These are phyloP conservation scores for Allomyces macrogynus DNA, from an alignment of 192 early-diverging fungal genomes.

Conservation along the genomic window DNA sequence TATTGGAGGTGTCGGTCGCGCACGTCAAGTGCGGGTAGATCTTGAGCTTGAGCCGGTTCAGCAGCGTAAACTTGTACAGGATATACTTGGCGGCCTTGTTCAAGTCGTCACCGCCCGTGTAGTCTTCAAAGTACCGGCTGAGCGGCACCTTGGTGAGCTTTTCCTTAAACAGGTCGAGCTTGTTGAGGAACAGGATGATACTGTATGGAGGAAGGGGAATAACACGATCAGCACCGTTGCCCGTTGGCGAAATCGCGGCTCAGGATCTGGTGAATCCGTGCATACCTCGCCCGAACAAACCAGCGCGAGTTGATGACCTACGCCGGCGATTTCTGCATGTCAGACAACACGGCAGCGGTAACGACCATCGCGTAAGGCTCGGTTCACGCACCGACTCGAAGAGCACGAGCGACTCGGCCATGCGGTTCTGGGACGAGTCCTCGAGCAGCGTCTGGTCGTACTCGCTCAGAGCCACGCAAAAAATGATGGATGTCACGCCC, in stretches of 20 bases:
- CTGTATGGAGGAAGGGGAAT: no score
- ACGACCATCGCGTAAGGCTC: no score
- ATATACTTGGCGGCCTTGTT: slow-evolving; percentile 73
- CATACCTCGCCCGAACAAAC: slow-evolving; percentile 39
- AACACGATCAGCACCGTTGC: no score
- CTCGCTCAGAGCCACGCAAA: slow-evolving; percentile 79
- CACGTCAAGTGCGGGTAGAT: slow-evolving; percentile 55
- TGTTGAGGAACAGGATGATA: slow-evolving; percentile 87
- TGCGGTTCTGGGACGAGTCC: slow-evolving; percentile 34
- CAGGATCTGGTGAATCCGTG: no score
- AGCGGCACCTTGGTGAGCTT: slow-evolving; percentile 62
- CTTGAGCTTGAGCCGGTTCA: slow-evolving; percentile 56
- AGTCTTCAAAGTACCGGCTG: slow-evolving; percentile 72
- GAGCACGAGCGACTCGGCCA: background rate
- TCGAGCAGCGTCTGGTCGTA: slow-evolving; percentile 84
- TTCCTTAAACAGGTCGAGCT: slow-evolving; percentile 67
- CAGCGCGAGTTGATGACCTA: slow-evolving; percentile 81
- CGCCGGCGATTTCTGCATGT: background rate
- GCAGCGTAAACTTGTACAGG: slow-evolving; percentile 67
- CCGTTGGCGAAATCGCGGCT: no score
- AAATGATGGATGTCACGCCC: slow-evolving; percentile 74
- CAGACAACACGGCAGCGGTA: no score
- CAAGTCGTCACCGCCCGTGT: slow-evolving; percentile 23
- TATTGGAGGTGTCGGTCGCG: slow-evolving; percentile 19
- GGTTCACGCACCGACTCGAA: slow-evolving; percentile 1